A percentile compares a stretch with the other conserved stretches of the same genome.
Conservation (phyloP, 148 eudicot genomes). For the Bassia scoparia region DNA sequence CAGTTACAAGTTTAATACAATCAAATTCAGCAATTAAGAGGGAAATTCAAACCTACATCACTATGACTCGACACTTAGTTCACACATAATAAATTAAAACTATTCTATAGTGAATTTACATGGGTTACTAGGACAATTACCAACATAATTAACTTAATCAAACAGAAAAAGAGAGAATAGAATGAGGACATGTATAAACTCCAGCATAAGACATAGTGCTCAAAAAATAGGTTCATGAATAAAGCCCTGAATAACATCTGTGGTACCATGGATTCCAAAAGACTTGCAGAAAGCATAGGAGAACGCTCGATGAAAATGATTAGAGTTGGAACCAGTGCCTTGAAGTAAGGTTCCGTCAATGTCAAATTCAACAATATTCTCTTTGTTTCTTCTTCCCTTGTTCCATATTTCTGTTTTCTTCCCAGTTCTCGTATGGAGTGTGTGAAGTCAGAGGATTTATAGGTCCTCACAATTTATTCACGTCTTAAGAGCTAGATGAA, state of each 20-base stretch:
- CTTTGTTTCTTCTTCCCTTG: constrained; percentile 7
- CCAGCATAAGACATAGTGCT: background rate
- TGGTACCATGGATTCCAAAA: constrained; percentile 16
- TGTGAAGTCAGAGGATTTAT: constrained; percentile 55
- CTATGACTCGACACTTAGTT: no score
- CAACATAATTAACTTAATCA: background rate
- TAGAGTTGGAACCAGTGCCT: constrained; percentile 12
- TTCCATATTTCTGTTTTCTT: constrained; percentile 14
- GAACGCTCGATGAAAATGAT: constrained; percentile 20
- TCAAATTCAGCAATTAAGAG: no score
- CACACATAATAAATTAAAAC: background rate
- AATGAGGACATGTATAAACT: background rate
- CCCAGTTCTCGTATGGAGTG: no score
- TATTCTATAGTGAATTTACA: background rate
- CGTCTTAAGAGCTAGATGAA: constrained; percentile 41
- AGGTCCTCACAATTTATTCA: constrained; percentile 51
- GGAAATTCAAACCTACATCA: no score
- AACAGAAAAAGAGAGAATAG: background rate
- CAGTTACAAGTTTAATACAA: no score
- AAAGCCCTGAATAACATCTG: constrained; percentile 14
- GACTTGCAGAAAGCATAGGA: constrained; percentile 17
- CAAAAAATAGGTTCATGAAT: background rate
- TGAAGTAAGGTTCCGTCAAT: constrained; percentile 20
- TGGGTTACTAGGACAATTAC: background rate
- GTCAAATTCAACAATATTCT: constrained; percentile 20